These are phyloP conservation scores for Pythium utonaiense DNA, from an alignment of 352 stramenopile genomes.

Conservation along the genomic window DNA sequence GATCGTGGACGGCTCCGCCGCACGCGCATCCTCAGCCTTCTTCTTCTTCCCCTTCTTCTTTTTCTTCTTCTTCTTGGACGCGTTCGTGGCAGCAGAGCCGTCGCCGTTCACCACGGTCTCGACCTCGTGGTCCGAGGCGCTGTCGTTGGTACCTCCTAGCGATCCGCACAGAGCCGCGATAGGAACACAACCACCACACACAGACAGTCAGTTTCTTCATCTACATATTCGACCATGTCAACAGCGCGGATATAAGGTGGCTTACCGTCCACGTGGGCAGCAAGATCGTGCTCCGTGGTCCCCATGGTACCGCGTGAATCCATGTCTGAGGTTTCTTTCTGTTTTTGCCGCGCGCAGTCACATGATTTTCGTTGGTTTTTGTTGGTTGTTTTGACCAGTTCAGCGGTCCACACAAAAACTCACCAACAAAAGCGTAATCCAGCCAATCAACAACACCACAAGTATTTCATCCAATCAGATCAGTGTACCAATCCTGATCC, in stretches of 20 bases:
- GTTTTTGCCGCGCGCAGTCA: constrained; percentile 17
- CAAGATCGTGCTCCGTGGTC: neutral
- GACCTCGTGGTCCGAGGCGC: constrained; percentile 1
- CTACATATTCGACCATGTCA: neutral
- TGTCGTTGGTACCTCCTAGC: neutral
- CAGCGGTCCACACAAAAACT: constrained; percentile 5
- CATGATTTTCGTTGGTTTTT: constrained; percentile 18
- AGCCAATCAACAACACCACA: constrained; percentile 1
- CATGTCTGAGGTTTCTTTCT: constrained; percentile 12
- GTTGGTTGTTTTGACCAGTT: constrained; percentile 9
- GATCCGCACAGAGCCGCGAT: neutral
- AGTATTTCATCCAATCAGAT: constrained; percentile 7
- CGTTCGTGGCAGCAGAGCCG: neutral
- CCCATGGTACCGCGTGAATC: constrained; percentile 10
- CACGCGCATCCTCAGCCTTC: neutral
- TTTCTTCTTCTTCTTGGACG: constrained; percentile 26
- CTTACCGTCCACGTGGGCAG: constrained; percentile 7
- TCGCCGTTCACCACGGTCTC: neutral
- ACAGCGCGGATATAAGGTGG: neutral
- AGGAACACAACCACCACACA: neutral
- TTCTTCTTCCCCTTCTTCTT: constrained; percentile 29
- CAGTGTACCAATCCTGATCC: neutral
- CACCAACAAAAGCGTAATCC: neutral
- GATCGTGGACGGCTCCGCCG: neutral
- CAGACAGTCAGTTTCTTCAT: neutral